Base-by-base conservation (phyloP, 371 early-diverging fungal species). In the Mortierella polycephala region DNA sequence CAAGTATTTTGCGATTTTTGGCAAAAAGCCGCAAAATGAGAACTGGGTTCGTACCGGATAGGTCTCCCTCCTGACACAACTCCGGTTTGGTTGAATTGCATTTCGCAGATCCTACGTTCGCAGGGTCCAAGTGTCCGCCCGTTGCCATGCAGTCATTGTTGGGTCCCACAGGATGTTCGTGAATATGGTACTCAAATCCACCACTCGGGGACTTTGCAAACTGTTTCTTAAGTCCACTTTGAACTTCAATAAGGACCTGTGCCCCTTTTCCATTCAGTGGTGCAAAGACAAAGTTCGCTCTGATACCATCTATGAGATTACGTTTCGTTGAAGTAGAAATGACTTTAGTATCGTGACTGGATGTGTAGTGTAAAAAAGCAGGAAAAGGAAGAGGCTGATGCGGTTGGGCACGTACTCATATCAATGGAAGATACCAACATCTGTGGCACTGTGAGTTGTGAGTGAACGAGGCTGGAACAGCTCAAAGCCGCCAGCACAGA, bases 141-240 rank as follows among this genome's bases (percentile, higher is more conserved):
- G 74, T 64, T 1, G 68, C 60, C 47, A 21, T 51, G 23, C 74
- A 74, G 8, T 67, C 55, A 20, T 52, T 62, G 14, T 23, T 39
- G 21, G 73, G 60, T 14, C 74, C 68, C 1, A 74, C 74, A 7
- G 59, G 74, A 5, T 41, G 45, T 14, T 39, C 64, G 21, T 74
- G 74, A 51, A 74, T 56, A 40, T 74, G 74, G 52, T 74, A 74
- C 42, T 62, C 68, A 30, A 60, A 74, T 20, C 74, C 74, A 20
- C 41, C 63, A 0, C 49, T 50, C 4, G 64, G 74, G 2, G 62
- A 54, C 13, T 45, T 11, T 6, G 68, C 74, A 50, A 52, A 42
- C 41, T 16, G 10, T 40, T 39, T 67, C 9, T 60, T 11, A 14
- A 74, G 57, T 2, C 74, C 74, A 1, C 21, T 14, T 37, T 37